Evolutionary conservation across 2,329 filamentous ascomycete species (phyloP).

Genomic region (Cordyceps fumosorosea): DNA sequence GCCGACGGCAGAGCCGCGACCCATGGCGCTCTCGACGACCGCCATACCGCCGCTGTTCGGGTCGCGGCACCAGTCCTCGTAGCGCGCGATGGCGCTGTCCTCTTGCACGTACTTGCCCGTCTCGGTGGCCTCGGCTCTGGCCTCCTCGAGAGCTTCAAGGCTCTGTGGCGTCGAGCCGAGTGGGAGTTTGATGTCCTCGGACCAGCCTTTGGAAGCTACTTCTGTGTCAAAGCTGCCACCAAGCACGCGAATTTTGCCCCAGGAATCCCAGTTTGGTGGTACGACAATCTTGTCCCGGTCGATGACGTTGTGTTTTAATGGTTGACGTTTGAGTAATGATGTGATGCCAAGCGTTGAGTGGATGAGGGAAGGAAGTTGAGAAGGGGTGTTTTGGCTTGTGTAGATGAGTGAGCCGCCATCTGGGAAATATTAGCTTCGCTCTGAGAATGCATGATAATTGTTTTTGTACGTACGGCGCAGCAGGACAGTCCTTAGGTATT

Average conservation of each 20-base stretch:
- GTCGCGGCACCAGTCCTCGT: slow-evolving; percentile 74
- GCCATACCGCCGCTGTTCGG: slow-evolving; percentile 55
- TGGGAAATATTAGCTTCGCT: slow-evolving; percentile 30
- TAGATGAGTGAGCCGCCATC: slow-evolving; percentile 82
- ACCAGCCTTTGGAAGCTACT: slow-evolving; percentile 77
- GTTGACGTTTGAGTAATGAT: slow-evolving; percentile 70
- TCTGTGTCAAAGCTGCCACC: slow-evolving; percentile 91
- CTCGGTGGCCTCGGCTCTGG: slow-evolving; percentile 18
- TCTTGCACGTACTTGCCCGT: slow-evolving; percentile 19
- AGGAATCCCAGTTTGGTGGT: slow-evolving; percentile 96
- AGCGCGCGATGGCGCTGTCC: slow-evolving; percentile 59
- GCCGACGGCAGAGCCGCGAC: slow-evolving; percentile 27
- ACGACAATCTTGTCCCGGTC: slow-evolving; percentile 92
- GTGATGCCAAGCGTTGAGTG: slow-evolving; percentile 84
- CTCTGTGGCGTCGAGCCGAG: slow-evolving; percentile 21
- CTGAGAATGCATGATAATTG: neutral
- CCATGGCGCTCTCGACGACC: slow-evolving; percentile 34
- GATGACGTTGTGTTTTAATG: slow-evolving; percentile 83
- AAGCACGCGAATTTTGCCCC: slow-evolving; percentile 91
- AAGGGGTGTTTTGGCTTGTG: slow-evolving; percentile 68
- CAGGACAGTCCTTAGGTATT: slow-evolving; percentile 83
- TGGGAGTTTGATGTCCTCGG: slow-evolving; percentile 65
- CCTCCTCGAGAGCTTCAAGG: slow-evolving; percentile 17
- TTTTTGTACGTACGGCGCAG: slow-evolving; percentile 62
- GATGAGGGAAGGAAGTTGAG: slow-evolving; percentile 70